These are phyloP conservation scores for Spongospora subterranea DNA, from an alignment of 208 protist genomes.

Conservation along the genomic window DNA sequence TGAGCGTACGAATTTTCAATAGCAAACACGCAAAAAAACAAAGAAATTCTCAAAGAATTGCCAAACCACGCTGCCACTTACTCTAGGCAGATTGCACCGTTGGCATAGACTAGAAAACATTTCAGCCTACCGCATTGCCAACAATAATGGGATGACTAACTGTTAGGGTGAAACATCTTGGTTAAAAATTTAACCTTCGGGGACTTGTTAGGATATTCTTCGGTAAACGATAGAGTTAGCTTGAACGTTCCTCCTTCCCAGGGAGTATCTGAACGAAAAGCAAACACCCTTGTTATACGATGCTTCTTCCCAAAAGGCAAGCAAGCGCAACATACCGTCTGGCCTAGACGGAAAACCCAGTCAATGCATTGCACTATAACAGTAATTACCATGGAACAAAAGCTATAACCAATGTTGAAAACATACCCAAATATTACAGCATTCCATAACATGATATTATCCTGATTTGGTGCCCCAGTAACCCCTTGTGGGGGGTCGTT, in stretches of 20 bases:
- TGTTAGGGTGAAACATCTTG: slow-evolving; percentile 99
- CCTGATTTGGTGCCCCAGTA: slow-evolving; percentile 81
- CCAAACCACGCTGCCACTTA: not conserved
- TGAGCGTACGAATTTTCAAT: no score
- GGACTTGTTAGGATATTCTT: slow-evolving; percentile 94
- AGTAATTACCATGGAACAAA: no score
- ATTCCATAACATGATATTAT: slow-evolving; percentile 90
- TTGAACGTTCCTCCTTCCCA: slow-evolving; percentile 91
- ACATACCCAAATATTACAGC: slow-evolving; percentile 86
- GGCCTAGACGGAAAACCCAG: not conserved
- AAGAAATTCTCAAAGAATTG: not conserved
- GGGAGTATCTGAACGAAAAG: slow-evolving; percentile 75
- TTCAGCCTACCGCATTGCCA: not conserved
- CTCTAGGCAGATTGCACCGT: slow-evolving; percentile 74
- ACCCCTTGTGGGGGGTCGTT: slow-evolving; percentile 85
- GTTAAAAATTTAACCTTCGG: slow-evolving; percentile 96
- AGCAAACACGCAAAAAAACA: no score
- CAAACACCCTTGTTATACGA: slow-evolving; percentile 42
- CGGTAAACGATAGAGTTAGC: slow-evolving; percentile 85
- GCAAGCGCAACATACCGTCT: slow-evolving; percentile 54
- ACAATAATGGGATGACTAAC: slow-evolving; percentile 58
- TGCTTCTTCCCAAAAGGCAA: not conserved
- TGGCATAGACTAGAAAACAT: slow-evolving; percentile 70
- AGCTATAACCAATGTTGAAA: not conserved
- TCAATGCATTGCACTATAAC: not conserved